Percentiles rank a stretch among this genome's conserved stretches.
Evolutionary conservation across 805 yeast genomes (phyloP).

Genomic region (Wickerhamomyces hampshirensis): DNA sequence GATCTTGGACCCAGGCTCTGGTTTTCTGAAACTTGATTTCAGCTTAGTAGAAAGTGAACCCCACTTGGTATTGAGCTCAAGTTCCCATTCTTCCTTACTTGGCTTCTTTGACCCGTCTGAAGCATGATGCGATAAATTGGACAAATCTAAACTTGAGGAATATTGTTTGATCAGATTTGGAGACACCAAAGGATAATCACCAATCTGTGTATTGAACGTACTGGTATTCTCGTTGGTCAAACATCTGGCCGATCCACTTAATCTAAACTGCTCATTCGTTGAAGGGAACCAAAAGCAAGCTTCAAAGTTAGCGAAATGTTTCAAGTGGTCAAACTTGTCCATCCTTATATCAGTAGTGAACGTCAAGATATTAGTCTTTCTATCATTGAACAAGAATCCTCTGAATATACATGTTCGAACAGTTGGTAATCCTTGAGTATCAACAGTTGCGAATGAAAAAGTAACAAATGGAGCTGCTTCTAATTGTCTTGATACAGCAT

Average conservation of each 20-base stretch:
- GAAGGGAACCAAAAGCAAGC: slow-evolving; percentile 70
- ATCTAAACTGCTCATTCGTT: slow-evolving; percentile 63
- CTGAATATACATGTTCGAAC: slow-evolving; percentile 68
- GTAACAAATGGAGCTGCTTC: slow-evolving; percentile 46
- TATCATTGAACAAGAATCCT: slow-evolving; percentile 71
- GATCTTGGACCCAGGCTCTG: slow-evolving; percentile 61
- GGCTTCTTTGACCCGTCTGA: slow-evolving; percentile 10
- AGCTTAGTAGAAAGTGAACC: slow-evolving; percentile 47
- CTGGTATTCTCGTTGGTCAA: slow-evolving; percentile 26
- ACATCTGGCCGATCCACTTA: slow-evolving; percentile 59
- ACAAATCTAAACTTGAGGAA: slow-evolving; percentile 21
- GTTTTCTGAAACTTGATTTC: slow-evolving; percentile 66
- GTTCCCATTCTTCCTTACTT: slow-evolving; percentile 55
- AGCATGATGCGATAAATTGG: slow-evolving; percentile 26
- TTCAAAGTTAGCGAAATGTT: slow-evolving; percentile 53
- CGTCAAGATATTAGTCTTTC: slow-evolving; percentile 59
- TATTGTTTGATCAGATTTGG: slow-evolving; percentile 21
- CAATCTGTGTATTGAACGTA: slow-evolving; percentile 14
- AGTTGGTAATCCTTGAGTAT: slow-evolving; percentile 46
- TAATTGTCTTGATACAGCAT: slow-evolving; percentile 45
- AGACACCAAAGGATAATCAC: slow-evolving; percentile 27
- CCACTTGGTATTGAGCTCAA: slow-evolving; percentile 66
- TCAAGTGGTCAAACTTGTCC: slow-evolving; percentile 50
- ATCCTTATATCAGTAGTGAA: slow-evolving; percentile 72
- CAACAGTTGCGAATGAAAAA: slow-evolving; percentile 69